Evolutionary conservation across 1,139 yeast species (phyloP), one percentile per base, ranked within the genome.

Genomic region (Tardiomyces digboiensis): DNA sequence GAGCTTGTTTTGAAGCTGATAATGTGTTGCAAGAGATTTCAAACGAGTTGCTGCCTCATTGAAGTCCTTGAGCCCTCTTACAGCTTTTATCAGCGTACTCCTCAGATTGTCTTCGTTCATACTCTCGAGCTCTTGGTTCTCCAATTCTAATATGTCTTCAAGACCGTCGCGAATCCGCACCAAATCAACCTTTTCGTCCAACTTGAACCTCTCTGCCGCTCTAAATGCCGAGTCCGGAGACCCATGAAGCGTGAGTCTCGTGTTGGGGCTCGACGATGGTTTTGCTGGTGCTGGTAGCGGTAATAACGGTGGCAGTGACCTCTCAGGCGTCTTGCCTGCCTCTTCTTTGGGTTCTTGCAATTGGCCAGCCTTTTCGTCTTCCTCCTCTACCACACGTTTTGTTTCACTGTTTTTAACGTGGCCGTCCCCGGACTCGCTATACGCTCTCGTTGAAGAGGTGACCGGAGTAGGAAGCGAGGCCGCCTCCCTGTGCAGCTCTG

Each of bases 1-100:
- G 33, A 71, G 57, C 52, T 67, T 59, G 50, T 64, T 67, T 52
- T 69, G 72, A 42, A 71, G 60, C 47, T 66, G 64, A 36, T 46
- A 44, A 36, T 52, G 49, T 45, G 38, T 49, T 10, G 57, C 57
- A 19, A 51, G 42, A n/a, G 42, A 21, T n/a, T 55, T 42, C 42
- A 53, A 51, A 40, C 49, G 54, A 42, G 43, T 46, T 12, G 57
- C 54, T 13, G 53, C 47, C 36, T 45, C 42, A 40, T 51, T 46
- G 43, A 46, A 48, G 41, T 26, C 36, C 37, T 51, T 53, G 38
- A 51, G 42, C 38, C 49, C 49, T 21, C 52, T 50, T 12, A 53
- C 37, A 10, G 56, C 50, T 41, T 46, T 42, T 26, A 37, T 43
- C 12, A 53, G 48, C 26, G 46, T 21, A 23, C 39, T 39, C 19